Percentiles rank a stretch among this genome's conserved stretches.
Evolutionary conservation across 345 rosid genomes (phyloP).

Genomic region (Draba incana): DNA sequence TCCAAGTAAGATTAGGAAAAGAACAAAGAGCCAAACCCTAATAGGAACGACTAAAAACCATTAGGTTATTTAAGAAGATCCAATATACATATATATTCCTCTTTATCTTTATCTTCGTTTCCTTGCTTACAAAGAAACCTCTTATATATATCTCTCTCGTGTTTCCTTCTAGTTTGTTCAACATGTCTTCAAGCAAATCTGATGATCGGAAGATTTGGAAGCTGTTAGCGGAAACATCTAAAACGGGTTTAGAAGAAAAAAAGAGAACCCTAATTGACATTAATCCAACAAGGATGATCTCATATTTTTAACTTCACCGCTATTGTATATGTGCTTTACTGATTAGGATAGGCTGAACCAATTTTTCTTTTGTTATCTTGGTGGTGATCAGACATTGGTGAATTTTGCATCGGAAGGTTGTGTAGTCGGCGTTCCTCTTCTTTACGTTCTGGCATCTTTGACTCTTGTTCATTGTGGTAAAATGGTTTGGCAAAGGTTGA

Average conservation of each 20-base stretch:
- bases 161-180: no score
- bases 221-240: background rate
- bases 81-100: no score
- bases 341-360: conserved; percentile 3
- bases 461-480: conserved; percentile 73
- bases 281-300: conserved; percentile 4
- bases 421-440: conserved; percentile 75
- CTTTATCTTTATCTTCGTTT: no score
- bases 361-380: background rate
- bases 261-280: background rate
- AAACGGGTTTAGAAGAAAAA: background rate
- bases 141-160: no score
- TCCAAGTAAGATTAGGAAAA: no score
- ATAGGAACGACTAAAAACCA: no score
- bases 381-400: conserved; percentile 65
- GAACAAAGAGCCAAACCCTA: no score
- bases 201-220: conserved; percentile 6
- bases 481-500: conserved; percentile 78
- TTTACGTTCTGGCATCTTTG: conserved; percentile 64
- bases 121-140: no score
- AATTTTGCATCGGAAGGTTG: conserved; percentile 88
- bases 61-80: no score
- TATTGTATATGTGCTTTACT: conserved; percentile 12
- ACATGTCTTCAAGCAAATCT: conserved; percentile 4
- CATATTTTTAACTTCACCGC: conserved; percentile 7